phyloP scores from a whole-genome alignment of 495 filamentous ascomycete species.

The Penicillium paradoxum region DNA sequence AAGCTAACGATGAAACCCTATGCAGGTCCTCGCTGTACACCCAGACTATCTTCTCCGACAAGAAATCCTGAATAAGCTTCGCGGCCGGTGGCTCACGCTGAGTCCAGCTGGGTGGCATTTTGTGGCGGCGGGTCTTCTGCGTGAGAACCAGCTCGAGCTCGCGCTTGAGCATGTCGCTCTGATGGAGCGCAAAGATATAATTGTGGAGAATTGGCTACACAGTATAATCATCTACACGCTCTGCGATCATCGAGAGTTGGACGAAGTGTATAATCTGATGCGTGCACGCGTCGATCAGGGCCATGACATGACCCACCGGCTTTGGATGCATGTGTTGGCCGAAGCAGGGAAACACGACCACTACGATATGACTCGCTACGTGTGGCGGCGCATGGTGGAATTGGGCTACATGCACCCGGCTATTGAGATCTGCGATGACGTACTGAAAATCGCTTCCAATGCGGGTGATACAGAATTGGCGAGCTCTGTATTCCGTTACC shows the following conservation, averaged over 20 bases:
- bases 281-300: conserved; percentile 46
- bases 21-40: conserved; percentile 70
- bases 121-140: conserved; percentile 67
- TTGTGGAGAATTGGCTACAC: conserved; percentile 64
- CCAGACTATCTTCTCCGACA: conserved; percentile 75
- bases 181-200: conserved; percentile 54
- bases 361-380: conserved; percentile 53
- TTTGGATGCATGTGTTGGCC: conserved; percentile 71
- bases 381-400: conserved; percentile 58
- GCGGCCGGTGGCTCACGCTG: conserved; percentile 63
- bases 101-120: conserved; percentile 59
- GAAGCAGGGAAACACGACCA: conserved; percentile 51
- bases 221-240: conserved; percentile 69
- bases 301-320: conserved; percentile 38
- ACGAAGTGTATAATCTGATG: conserved; percentile 67
- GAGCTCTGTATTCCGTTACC: conserved; percentile 32
- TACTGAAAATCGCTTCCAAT: conserved; percentile 64
- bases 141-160: conserved; percentile 76
- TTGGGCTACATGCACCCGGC: conserved; percentile 59
- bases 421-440: conserved; percentile 56
- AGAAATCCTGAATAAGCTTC: conserved; percentile 59
- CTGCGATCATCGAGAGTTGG: conserved; percentile 63
- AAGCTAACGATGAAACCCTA: conserved; percentile 7
- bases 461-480: conserved; percentile 59
- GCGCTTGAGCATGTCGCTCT: conserved; percentile 68